These are phyloP conservation scores for Neofusicoccum sp. DNA, from an alignment of 2,329 filamentous ascomycete genomes.

Conservation along the genomic window DNA sequence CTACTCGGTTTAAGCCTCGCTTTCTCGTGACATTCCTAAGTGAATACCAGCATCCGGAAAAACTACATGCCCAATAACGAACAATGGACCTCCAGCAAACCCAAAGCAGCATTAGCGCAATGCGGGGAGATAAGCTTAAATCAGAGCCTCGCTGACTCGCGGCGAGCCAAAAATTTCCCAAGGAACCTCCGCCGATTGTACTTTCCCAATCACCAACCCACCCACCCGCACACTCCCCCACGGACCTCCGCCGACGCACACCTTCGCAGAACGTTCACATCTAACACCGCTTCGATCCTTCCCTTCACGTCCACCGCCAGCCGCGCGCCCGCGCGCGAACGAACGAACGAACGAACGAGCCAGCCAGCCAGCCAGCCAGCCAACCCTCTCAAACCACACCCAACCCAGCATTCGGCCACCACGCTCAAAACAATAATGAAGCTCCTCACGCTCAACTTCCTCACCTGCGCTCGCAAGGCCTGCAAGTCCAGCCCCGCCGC, in stretches of 20 bases:
- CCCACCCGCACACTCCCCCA: not conserved
- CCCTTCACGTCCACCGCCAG: no score
- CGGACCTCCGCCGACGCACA: not conserved
- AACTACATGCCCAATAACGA: not conserved
- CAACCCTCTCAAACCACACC: no score
- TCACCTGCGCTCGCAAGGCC: slow-evolving; percentile 92
- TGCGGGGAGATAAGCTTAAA: slow-evolving; percentile 22
- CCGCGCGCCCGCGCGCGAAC: no score
- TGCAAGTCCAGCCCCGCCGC: slow-evolving; percentile 81
- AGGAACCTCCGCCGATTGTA: not conserved
- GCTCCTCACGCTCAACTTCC: slow-evolving; percentile 91
- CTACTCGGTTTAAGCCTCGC: no score
- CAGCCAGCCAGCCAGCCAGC: not conserved
- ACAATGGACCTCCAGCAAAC: not conserved
- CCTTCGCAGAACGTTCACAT: not conserved
- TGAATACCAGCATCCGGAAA: no score
- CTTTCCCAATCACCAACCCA: not conserved
- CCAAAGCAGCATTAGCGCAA: not conserved
- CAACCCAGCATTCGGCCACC: not conserved
- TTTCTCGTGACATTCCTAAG: no score
- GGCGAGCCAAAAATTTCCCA: slow-evolving; percentile 21
- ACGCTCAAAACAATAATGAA: slow-evolving; percentile 67
- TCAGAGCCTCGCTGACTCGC: slow-evolving; percentile 19
- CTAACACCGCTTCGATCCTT: not conserved
- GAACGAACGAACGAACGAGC: not conserved